Evolutionary conservation across 139 green algal species (phyloP), one percentile per base, ranked within the genome.

Genomic region (Mychonastes homosphaera): DNA sequence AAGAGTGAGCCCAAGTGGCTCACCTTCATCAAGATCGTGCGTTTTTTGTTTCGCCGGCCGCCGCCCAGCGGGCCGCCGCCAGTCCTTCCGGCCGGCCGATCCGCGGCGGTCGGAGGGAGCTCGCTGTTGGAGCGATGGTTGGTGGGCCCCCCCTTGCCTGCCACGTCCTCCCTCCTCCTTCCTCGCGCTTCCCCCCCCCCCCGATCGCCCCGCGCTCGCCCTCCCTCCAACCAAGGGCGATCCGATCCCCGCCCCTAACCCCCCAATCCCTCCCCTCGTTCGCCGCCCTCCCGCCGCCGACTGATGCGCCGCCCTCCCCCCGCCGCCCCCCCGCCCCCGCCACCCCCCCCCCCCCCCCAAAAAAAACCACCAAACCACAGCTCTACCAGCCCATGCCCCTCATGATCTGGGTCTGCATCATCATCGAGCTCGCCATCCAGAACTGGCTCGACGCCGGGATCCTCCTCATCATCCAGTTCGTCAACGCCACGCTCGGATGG

Each of bases 321-420:
- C 41, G 24, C 41, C 8, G 7, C 41, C 23, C 41, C 41, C 41
- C 41, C 7, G 19, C 41, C 41, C 41, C 10, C 10, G 6, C 41
- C 41, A 8, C 7, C 41, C 8, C 41, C 41, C 41, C 41, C 35
- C 43, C 46, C 16, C 34, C 39, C 7, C 26, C 29, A n/a, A n/a
- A n/a, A n/a, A n/a, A n/a, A n/a, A n/a, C n/a, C n/a, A n/a, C n/a
- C 8, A 9, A n/a, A 9, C 5, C 38, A 51, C 80, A 87, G 76
- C 75, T 94, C 36, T 66, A 65, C 19, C 68, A 74, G 45, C 86
- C 86, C 27, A 94, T 94, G 86, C 84, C 86, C 51, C 80, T 89
- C 63, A 91, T 94, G 78, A 93, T 94, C 49, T 94, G 86, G 86
- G 65, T 89, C n/a, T 85, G 85, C 21, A 79, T 88, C 56, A 72